phyloP scores from a whole-genome alignment of 1,284 basidiomycete genomes.

The Flammula alnicola region DNA sequence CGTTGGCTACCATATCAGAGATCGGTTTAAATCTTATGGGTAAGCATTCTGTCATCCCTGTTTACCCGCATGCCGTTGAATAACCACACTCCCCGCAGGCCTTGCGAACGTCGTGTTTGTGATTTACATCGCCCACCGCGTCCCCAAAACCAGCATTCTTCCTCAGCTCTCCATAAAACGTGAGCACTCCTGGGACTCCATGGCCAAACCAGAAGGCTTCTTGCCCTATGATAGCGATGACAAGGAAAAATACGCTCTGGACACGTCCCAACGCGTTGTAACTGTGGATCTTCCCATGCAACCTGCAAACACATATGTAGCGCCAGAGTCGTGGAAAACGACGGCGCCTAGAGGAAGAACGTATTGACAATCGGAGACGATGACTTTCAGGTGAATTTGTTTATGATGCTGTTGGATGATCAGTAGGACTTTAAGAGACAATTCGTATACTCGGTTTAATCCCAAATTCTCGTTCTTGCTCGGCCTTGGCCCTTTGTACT shows the following conservation, averaged over 20 bases:
- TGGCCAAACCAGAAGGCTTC: constrained; percentile 9
- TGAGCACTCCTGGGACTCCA: constrained; percentile 1
- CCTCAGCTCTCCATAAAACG: constrained; percentile 2
- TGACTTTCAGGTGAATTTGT: no score
- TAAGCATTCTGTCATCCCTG: constrained; percentile 3
- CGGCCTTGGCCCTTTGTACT: no score
- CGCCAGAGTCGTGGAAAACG: constrained; percentile 23
- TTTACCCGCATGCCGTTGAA: background rate
- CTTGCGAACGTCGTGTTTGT: constrained; percentile 20
- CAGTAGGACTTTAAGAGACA: no score
- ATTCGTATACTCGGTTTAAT: no score
- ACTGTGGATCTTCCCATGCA: constrained; percentile 14
- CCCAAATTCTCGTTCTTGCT: no score
- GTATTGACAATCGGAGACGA: constrained; percentile 5
- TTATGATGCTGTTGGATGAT: no score
- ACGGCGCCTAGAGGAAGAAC: constrained; percentile 5
- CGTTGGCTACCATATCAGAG: constrained; percentile 33
- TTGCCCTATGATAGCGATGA: background rate
- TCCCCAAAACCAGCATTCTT: constrained; percentile 5
- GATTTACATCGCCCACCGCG: constrained; percentile 11
- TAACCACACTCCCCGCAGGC: background rate
- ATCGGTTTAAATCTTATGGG: constrained; percentile 42
- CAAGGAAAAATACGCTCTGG: background rate
- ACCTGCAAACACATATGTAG: constrained; percentile 18
- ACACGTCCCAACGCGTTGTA: background rate